Base-by-base conservation (phyloP, 1,139 yeast genomes). In the Magnusiomyces tetraspermus region DNA sequence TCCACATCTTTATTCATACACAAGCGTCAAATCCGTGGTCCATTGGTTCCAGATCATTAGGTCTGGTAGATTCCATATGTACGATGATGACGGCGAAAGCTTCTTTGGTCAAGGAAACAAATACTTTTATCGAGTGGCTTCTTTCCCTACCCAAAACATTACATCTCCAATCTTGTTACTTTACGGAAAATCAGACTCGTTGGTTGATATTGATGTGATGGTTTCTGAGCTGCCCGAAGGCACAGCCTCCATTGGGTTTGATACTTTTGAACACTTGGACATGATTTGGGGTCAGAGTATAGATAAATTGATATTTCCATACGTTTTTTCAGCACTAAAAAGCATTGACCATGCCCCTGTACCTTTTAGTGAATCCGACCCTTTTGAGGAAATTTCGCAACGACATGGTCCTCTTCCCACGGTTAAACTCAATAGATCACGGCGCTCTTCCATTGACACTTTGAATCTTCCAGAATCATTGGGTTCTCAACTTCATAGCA, bases 31-130 rank as follows among this genome's bases (percentile, higher is more conserved):
- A 67, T 80, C 87, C 24, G 92, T 88, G 49, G 97, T 89, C 37
- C 97, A 90, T 69, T 90, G 97, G 97, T 90, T 90, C 66, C 97
- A 90, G 69, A 88, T 90, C 53, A 85, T 90, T 58, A 74, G 85
- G 47, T 75, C 86, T n/a, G 80, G 80, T 45, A 78, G 80, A 51
- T 89, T 90, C 66, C 96, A 88, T 67, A 84, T 90, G 95, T 90
- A 82, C 68, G 90, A 84, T 62, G 96, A 87, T 56, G 72, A 69
- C 50, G 58, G 60, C n/a, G 59, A 60, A 46, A 58, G 57, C 31
- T 60, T 60, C 1, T 54, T 54, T 26, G 33, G 60, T 70, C n/a
- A 79, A 71, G 58, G 70, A 74, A 51, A 55, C 44, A 55, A 56
- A 22, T 63, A 80, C 70, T 69, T 70, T 48, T 77, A 80, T 61